Evolutionary conservation across 78 protist genomes (phyloP).

Genomic region (Bigelowiella natans): DNA sequence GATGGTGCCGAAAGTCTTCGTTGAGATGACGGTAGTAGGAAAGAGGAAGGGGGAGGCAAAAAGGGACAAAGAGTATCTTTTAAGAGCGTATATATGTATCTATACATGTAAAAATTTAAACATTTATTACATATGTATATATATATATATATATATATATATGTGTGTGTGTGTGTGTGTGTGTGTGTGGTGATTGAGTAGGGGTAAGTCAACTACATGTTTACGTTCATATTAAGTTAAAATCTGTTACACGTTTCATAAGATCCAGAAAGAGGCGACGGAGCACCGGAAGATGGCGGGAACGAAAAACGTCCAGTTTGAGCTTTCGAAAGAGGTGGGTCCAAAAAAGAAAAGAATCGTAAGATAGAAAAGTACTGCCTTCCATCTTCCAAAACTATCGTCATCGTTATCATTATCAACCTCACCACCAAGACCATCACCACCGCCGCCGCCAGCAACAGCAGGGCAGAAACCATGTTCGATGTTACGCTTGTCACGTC

Average conservation of each 20-base stretch:
- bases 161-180: neutral
- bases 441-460: too few species aligned
- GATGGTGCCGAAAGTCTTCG: neutral
- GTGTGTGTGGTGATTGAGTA: neutral
- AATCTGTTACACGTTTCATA: neutral
- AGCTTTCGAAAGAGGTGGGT: neutral
- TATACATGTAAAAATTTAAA: neutral
- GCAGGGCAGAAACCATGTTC: too few species aligned
- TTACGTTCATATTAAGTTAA: neutral
- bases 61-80: neutral
- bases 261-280: neutral
- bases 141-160: neutral
- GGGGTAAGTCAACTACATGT: neutral
- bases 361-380: too few species aligned
- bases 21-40: neutral
- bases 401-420: too few species aligned
- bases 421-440: too few species aligned
- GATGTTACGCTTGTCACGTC: too few species aligned
- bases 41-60: neutral
- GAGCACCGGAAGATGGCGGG: neutral
- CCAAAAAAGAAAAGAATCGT: too few species aligned
- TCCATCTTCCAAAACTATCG: too few species aligned
- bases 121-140: neutral
- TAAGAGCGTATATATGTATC: neutral
- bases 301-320: neutral